Evolutionary conservation across 352 stramenopile species (phyloP), one percentile per base, ranked within the genome.

Genomic region (Phytophthora gonapodyides): DNA sequence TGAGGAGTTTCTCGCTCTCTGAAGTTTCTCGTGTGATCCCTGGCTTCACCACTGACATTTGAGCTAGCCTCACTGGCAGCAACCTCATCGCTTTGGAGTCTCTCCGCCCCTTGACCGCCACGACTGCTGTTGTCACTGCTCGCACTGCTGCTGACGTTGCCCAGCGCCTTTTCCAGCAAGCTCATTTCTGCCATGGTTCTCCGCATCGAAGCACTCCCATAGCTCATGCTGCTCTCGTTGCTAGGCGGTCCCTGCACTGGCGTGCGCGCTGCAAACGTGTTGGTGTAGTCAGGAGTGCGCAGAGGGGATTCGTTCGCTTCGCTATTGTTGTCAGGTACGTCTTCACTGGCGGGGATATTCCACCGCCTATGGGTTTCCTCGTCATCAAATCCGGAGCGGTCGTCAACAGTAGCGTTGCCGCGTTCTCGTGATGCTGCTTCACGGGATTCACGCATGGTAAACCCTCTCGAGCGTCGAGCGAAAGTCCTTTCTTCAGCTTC

Each of bases 141-240:
- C 19, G 51, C 72, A n/a, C 75, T 88, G 46, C 76, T 87, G 52
- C 78, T 92, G 46, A 90, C 65, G 42, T 88, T 83, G 5, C 75
- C 76, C 13, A 92, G 69, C 17, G 80, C 79, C 40, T 84, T 88
- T 63, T 90, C 78, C 37, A 92, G 46, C 21, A 88, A 55, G 19
- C 75, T 80, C 67, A 83, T 74, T 45, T 92, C 80, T 46, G 87
- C 71, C 64, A 82, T 84, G 6, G 80, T 88, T 51, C 80, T 65
- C 44, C 69, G 67, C 53, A 85, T 62, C 1, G 75, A 74, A 21
- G 66, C 61, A 35, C 69, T 82, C 7, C 64, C 63, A 53, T 78
- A 81, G 38, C 78, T 84, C 52, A 68, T 67, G 16, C 72, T 88
- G 49, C 73, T 87, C 8, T 64, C 51, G 47, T 49, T 69, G 41